Percentiles rank a stretch among this genome's conserved stretches.
phyloP scores from a whole-genome alignment of 1,284 basidiomycete genomes.

The Ceraceosorus guamensis region DNA sequence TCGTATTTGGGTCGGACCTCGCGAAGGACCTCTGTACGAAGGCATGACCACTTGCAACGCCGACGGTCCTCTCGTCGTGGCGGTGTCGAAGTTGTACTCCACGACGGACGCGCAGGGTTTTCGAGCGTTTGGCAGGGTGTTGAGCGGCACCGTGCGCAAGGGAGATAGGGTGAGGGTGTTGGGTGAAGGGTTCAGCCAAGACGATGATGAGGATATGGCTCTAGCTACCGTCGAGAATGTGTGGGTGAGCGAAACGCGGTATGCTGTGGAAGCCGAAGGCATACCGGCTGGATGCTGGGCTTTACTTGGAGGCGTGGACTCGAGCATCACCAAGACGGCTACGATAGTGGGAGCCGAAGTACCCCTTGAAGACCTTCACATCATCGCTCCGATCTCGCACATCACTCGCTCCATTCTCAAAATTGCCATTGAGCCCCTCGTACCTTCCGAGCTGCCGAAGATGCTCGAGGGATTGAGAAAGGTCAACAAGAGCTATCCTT shows the following conservation, averaged over 20 bases:
- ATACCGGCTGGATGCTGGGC: slow-evolving; percentile 88
- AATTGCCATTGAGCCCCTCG: slow-evolving; percentile 94
- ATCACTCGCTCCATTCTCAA: slow-evolving; percentile 97
- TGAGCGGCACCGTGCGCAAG: slow-evolving; percentile 79
- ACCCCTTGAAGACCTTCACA: slow-evolving; percentile 68
- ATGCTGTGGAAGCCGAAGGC: slow-evolving; percentile 79
- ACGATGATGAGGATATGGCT: slow-evolving; percentile 98
- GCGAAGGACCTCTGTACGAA: slow-evolving; percentile 50
- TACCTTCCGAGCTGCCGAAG: slow-evolving; percentile 93
- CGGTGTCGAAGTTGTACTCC: slow-evolving; percentile 87
- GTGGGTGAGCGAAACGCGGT: slow-evolving; percentile 86
- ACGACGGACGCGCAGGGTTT: slow-evolving; percentile 93
- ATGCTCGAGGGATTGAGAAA: slow-evolving; percentile 95
- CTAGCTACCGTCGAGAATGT: slow-evolving; percentile 75
- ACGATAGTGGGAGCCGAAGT: slow-evolving; percentile 56
- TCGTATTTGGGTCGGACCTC: slow-evolving; percentile 25
- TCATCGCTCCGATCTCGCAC: slow-evolving; percentile 90
- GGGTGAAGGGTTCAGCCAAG: slow-evolving; percentile 90
- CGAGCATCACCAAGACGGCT: slow-evolving; percentile 89
- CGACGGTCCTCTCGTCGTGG: slow-evolving; percentile 81
- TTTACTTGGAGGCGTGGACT: slow-evolving; percentile 83
- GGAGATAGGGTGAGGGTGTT: slow-evolving; percentile 87
- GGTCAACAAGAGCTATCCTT: slow-evolving; percentile 94
- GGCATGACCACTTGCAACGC: slow-evolving; percentile 77
- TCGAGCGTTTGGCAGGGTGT: slow-evolving; percentile 86